Percentiles rank a stretch among this genome's conserved stretches.
phyloP scores from a whole-genome alignment of 2,329 filamentous ascomycete species.

The Akanthomyces uredinophilus region DNA sequence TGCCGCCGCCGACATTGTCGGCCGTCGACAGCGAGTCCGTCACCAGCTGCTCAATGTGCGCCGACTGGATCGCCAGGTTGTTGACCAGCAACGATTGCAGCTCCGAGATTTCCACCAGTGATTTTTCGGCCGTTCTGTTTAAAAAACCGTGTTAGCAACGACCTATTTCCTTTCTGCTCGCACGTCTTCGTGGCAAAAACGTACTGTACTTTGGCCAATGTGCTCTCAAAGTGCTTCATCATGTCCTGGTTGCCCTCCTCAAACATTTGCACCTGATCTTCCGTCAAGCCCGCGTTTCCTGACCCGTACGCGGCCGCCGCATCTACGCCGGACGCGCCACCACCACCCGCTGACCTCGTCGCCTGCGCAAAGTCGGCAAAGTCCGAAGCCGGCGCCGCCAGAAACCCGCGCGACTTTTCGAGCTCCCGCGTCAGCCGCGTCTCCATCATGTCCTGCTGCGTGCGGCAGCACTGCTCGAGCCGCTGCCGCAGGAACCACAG shows the following conservation, averaged over 20 bases:
- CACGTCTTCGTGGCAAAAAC: constrained; percentile 32
- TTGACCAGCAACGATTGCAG: constrained; percentile 83
- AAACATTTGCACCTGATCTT: constrained; percentile 88
- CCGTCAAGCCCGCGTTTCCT: constrained; percentile 55
- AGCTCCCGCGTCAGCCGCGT: constrained; percentile 76
- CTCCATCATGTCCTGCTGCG: constrained; percentile 91
- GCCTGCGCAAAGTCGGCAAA: constrained; percentile 29
- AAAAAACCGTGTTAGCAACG: neutral
- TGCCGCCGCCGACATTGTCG: constrained; percentile 83
- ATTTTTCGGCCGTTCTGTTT: constrained; percentile 76
- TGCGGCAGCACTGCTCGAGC: constrained; percentile 69
- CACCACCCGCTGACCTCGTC: constrained; percentile 14
- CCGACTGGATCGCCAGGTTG: constrained; percentile 80
- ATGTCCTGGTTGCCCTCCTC: constrained; percentile 89
- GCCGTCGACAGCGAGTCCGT: constrained; percentile 75
- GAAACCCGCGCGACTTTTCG: constrained; percentile 81
- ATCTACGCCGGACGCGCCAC: neutral
- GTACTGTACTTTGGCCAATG: constrained; percentile 89
- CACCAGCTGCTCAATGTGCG: constrained; percentile 84
- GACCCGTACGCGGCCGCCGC: constrained; percentile 16
- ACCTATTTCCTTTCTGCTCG: neutral
- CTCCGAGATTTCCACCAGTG: constrained; percentile 85
- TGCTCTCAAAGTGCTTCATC: constrained; percentile 88
- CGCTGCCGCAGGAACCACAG: constrained; percentile 74
- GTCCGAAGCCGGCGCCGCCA: constrained; percentile 37